These are phyloP conservation scores for Daldinia bambusicola DNA, from an alignment of 495 filamentous ascomycete species.

Conservation along the genomic window DNA sequence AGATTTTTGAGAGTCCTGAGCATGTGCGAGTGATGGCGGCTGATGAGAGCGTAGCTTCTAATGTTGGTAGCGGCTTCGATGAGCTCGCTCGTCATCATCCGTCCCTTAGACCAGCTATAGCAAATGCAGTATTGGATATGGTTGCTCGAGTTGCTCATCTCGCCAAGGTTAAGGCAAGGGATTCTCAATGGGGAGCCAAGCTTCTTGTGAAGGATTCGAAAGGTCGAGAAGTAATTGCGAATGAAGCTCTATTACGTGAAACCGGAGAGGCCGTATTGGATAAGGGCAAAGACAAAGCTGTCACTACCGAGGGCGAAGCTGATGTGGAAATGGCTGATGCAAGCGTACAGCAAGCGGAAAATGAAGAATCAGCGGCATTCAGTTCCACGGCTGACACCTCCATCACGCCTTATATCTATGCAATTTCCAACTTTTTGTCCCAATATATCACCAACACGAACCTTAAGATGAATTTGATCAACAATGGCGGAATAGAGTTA, in stretches of 20 bases:
- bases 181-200: slow-evolving; percentile 79
- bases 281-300: slow-evolving; percentile 57
- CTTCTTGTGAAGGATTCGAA: slow-evolving; percentile 70
- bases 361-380: slow-evolving; percentile 18
- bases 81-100: slow-evolving; percentile 96
- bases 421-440: slow-evolving; percentile 77
- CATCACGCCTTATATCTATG: slow-evolving; percentile 75
- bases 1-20: slow-evolving; percentile 90
- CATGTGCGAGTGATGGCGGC: slow-evolving; percentile 84
- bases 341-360: slow-evolving; percentile 44
- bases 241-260: slow-evolving; percentile 47
- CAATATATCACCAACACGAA: slow-evolving; percentile 80
- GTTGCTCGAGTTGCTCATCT: slow-evolving; percentile 77
- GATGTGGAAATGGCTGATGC: slow-evolving; percentile 70
- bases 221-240: slow-evolving; percentile 64
- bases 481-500: slow-evolving; percentile 81
- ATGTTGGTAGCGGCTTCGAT: slow-evolving; percentile 86
- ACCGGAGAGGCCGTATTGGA: slow-evolving; percentile 15
- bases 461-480: slow-evolving; percentile 79
- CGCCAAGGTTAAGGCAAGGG: slow-evolving; percentile 71
- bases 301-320: slow-evolving; percentile 45
- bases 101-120: slow-evolving; percentile 77
- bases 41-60: slow-evolving; percentile 71
- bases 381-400: slow-evolving; percentile 31
- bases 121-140: slow-evolving; percentile 84